A percentile compares a stretch with the other conserved stretches of the same genome.
phyloP scores from a whole-genome alignment of 768 basidiomycete species.

The Clitopilus hobsonii region DNA sequence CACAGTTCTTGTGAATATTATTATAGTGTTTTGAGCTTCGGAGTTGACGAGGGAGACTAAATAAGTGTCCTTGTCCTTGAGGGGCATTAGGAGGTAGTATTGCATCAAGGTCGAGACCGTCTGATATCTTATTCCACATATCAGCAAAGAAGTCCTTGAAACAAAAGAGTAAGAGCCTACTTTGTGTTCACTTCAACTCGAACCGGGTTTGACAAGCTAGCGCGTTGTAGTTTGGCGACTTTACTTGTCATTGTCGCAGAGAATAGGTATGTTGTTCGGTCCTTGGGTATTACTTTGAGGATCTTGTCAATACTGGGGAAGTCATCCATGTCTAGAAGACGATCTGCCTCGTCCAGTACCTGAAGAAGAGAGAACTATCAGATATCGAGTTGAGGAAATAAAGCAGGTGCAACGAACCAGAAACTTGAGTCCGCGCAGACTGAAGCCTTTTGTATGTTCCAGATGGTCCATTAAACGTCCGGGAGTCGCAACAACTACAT shows the following conservation, averaged over 20 bases:
- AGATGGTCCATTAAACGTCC: slow-evolving; percentile 91
- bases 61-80: slow-evolving; percentile 88
- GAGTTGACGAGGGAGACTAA: slow-evolving; percentile 87
- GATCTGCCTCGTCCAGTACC: slow-evolving; percentile 98
- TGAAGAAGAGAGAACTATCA: slow-evolving; percentile 22
- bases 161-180: slow-evolving; percentile 37
- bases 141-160: no score
- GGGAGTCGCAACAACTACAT: slow-evolving; percentile 93
- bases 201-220: slow-evolving; percentile 90
- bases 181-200: slow-evolving; percentile 91
- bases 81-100: slow-evolving; percentile 91
- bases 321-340: slow-evolving; percentile 94
- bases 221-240: slow-evolving; percentile 92
- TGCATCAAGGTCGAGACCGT: slow-evolving; percentile 94
- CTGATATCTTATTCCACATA: slow-evolving; percentile 95
- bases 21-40: slow-evolving; percentile 87
- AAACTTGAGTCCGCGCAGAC: slow-evolving; percentile 78
- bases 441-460: slow-evolving; percentile 97
- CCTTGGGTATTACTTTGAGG: slow-evolving; percentile 89
- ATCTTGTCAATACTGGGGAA: slow-evolving; percentile 95
- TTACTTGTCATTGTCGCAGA: slow-evolving; percentile 99
- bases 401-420: slow-evolving; percentile 61
- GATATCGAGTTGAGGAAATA: no score
- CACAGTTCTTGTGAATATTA: slow-evolving; percentile 95
- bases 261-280: slow-evolving; percentile 93